Base-by-base conservation (phyloP, 2,329 filamentous ascomycete species). In the Myriosclerotinia scirpicola region DNA sequence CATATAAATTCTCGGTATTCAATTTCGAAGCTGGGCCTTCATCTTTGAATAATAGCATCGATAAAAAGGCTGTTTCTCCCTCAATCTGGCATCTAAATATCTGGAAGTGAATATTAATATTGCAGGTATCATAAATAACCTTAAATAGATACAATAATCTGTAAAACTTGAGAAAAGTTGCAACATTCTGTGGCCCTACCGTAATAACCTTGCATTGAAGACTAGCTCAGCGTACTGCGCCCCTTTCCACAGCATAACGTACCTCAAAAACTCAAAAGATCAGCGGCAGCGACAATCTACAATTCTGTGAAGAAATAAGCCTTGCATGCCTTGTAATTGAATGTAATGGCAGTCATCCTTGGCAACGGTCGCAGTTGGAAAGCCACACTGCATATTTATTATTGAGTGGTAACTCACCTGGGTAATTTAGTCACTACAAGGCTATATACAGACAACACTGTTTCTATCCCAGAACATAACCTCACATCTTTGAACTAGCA, bases 311-410 rank as follows among this genome's bases (percentile, higher is more conserved):
- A 42, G 55, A 17, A 65, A 64, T 64, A 58, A 52, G 63, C 54
- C 44, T 65, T 65, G 44, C 63, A 52, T 60, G 17, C 34, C 64
- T 60, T 30, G 55, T 46, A 61, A 46, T 53, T 60, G 34, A 44
- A 48, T 42, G n/a, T 65, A 46, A 60, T 65, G 64, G 55, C 34
- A 36, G 63, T 59, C 54, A 46, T 61, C 46, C 64, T 71, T 69
- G 59, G 60, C 65, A 68, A 55, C 46, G 56, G 34, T 44, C 64
- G 69, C 66, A 67, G 67, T 44, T 71, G 59, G 61, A 71, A 73
- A 68, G 68, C 72, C 60, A 71, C 61, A 59, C 58, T 67, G 58
- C 69, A 69, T 50, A 67, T 73, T 66, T 65, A 58, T 66, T 65
- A 58, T 34, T 73, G 66, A 71, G 46, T 44, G n/a, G 48, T 48